Base-by-base conservation (phyloP, 225 moss, liverwort and hornwort genomes). In the Physcomitrellopsis africana region DNA sequence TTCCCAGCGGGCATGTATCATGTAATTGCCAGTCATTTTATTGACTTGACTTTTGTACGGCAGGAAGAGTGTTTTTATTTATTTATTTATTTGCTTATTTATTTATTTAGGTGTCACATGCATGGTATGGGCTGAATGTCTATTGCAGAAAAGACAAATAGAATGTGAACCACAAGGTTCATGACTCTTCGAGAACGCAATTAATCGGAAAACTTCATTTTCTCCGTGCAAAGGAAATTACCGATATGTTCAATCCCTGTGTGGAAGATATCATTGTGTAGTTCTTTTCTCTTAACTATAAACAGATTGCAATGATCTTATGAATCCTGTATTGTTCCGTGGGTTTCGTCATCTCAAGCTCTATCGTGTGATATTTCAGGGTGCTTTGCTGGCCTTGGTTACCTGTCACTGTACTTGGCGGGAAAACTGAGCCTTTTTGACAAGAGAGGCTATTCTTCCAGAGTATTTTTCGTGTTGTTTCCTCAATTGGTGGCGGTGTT, bases 391-490 rank as follows among this genome's bases (percentile, higher is more conserved):
- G 85, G 89, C 48, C 81, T 85, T n/a, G 83, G 81, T 9, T 86
- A 77, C 68, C 26, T 86, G 29, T 85, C 85, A 10, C 32, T 89
- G 0, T 83, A 85, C 65, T 62, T 81, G 52, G 86, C 81, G 9
- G 85, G 83, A 43, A 89, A 85, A 42, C 47, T 89, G 27, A 86
- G 89, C 73, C 79, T 89, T 56, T 83, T 86, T 55, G 85, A 89
- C 68, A 79, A 19, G 42, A 72, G 85, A 64, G 85, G 86, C 11
- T 89, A 83, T 52, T 68, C 86, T 26, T 89, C 83, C 2, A 79
- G 94, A 84, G 80, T 95, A 1, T 91, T 95, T 49, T 74, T 91
- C 37, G 82, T 91, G 29, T 82, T 86, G 58, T 22, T 88, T 23
- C 94, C 94, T 59, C 68, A 89, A 37, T 62, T 95, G 63, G 69